Conservation (phyloP, 768 basidiomycete genomes). For the Boletus vinaceobasis region DNA sequence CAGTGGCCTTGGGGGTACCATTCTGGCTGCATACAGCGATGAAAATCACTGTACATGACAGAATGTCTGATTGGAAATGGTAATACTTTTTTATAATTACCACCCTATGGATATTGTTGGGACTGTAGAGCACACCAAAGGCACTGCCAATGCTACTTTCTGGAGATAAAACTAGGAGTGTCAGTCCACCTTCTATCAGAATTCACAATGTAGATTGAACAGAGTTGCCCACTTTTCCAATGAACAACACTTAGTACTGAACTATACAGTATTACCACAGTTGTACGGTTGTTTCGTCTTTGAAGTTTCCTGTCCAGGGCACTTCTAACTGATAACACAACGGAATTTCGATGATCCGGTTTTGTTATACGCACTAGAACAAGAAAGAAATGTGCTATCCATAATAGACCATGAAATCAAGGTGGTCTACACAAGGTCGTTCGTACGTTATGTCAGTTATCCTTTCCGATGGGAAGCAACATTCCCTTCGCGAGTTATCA, state of each 20-base stretch:
- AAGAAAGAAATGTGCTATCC: slow-evolving; percentile 15
- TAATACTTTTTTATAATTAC: too few species aligned
- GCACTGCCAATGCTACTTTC: slow-evolving; percentile 69
- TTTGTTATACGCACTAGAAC: not conserved
- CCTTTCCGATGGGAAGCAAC: slow-evolving; percentile 7
- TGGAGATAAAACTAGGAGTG: slow-evolving; percentile 82
- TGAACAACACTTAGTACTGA: slow-evolving; percentile 17
- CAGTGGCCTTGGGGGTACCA: too few species aligned
- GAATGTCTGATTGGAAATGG: too few species aligned
- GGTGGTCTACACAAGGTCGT: not conserved
- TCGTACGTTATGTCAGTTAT: not conserved
- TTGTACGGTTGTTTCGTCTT: slow-evolving; percentile 4
- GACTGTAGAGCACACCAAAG: slow-evolving; percentile 67
- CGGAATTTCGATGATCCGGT: not conserved
- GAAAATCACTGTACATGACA: too few species aligned
- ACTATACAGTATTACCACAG: not conserved
- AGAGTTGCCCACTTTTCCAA: slow-evolving; percentile 59
- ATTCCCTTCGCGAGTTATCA: not conserved
- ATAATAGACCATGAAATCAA: slow-evolving; percentile 1
- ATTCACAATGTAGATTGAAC: slow-evolving; percentile 6
- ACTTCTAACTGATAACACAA: not conserved
- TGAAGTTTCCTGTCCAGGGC: not conserved
- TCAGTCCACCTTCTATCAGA: slow-evolving; percentile 16
- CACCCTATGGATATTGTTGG: slow-evolving; percentile 67
- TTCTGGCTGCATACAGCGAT: too few species aligned